These are phyloP conservation scores for Xanthoconium purpureum DNA, from an alignment of 768 basidiomycete species.

Conservation along the genomic window DNA sequence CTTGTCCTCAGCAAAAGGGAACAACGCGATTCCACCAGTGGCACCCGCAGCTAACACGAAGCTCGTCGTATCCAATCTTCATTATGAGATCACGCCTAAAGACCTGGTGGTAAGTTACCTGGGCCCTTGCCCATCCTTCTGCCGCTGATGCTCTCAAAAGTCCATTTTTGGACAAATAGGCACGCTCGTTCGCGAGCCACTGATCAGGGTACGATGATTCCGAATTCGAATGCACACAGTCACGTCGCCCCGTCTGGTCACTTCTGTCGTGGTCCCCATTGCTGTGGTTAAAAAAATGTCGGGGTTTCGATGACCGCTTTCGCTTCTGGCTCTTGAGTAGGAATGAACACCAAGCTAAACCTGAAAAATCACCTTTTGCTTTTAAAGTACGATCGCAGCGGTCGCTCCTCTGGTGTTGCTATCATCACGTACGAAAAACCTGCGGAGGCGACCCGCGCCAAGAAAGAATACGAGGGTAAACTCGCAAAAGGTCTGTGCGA, in stretches of 20 bases:
- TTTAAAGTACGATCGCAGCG: slow-evolving; percentile 92
- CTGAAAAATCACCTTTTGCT: slow-evolving; percentile 47
- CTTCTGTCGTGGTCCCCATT: slow-evolving; percentile 31
- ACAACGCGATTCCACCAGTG: slow-evolving; percentile 21
- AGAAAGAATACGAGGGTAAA: slow-evolving; percentile 82
- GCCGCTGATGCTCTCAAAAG: slow-evolving; percentile 37
- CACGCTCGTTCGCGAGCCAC: slow-evolving; percentile 88
- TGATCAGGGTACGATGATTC: slow-evolving; percentile 86
- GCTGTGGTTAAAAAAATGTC: slow-evolving; percentile 20
- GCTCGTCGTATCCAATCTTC: slow-evolving; percentile 81
- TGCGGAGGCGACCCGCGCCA: slow-evolving; percentile 77
- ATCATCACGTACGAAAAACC: slow-evolving; percentile 75
- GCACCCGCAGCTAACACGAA: slow-evolving; percentile 40
- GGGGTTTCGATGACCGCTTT: slow-evolving; percentile 40
- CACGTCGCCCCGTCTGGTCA: slow-evolving; percentile 34
- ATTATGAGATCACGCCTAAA: slow-evolving; percentile 88
- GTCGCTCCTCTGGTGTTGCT: slow-evolving; percentile 84
- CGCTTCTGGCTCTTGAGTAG: slow-evolving; percentile 38
- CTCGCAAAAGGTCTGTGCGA: slow-evolving; percentile 71
- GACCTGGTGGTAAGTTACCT: slow-evolving; percentile 73
- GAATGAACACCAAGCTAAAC: slow-evolving; percentile 52
- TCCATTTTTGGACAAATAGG: slow-evolving; percentile 90
- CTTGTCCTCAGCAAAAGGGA: slow-evolving; percentile 31
- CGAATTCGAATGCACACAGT: slow-evolving; percentile 39
- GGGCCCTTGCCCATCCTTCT: neutral